Percentiles rank a stretch among this genome's conserved stretches.
Conservation (phyloP, 2,329 filamentous ascomycete species). For the Huntiella bhutanensis region DNA sequence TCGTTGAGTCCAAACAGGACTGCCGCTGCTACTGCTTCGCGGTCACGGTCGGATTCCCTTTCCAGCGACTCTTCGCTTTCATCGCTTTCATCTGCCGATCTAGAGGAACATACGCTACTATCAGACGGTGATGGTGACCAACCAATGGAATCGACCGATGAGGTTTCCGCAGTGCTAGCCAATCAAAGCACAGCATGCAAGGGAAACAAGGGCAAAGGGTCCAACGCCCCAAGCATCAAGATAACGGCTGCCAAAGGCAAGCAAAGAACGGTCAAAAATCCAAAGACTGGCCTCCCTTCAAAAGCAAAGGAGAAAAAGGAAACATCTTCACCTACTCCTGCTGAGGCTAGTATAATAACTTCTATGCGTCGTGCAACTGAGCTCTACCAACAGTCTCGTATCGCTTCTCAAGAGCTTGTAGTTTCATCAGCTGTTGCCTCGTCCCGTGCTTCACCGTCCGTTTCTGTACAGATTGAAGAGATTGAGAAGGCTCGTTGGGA, state of each 20-base stretch:
- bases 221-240: constrained; percentile 3
- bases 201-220: constrained; percentile 4
- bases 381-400: constrained; percentile 5
- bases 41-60: constrained; percentile 4
- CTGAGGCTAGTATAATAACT: constrained; percentile 1
- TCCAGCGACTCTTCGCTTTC: constrained; percentile 11
- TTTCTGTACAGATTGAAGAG: constrained; percentile 2
- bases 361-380: constrained; percentile 9
- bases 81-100: constrained; percentile 7
- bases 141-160: constrained; percentile 9
- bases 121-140: constrained; percentile 7
- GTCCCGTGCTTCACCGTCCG: background rate
- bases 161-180: background rate
- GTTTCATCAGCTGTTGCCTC: constrained; percentile 1
- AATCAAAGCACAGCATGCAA: constrained; percentile 6
- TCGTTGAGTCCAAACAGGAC: background rate
- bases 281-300: background rate
- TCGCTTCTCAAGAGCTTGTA: constrained; percentile 2
- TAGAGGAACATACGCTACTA: constrained; percentile 6
- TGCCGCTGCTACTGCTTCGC: background rate
- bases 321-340: background rate
- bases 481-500: constrained; percentile 14
- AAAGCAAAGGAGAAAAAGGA: background rate
- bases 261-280: background rate
- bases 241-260: constrained; percentile 1